A percentile compares a stretch with the other conserved stretches of the same genome.
Conservation (phyloP, 257 asterid species). For the Fraxinus anomala region DNA sequence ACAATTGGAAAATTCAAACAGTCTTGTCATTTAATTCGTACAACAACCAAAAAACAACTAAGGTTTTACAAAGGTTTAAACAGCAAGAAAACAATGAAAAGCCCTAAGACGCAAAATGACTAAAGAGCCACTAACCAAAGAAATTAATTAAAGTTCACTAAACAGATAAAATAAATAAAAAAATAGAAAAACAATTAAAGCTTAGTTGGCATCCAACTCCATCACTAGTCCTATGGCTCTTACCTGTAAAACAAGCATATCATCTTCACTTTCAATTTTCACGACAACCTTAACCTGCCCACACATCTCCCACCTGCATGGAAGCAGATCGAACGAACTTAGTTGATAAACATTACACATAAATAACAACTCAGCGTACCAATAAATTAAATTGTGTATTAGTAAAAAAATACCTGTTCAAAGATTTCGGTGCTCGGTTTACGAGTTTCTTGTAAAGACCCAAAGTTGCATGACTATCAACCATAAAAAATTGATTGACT, state of each 20-base stretch:
- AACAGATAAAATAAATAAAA: no score
- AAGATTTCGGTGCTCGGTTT: slow-evolving; percentile 81
- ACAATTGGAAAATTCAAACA: no score
- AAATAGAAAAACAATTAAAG: no score
- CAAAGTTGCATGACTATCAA: slow-evolving; percentile 82
- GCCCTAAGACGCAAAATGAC: no score
- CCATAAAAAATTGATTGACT: slow-evolving; percentile 27
- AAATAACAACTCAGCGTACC: not conserved
- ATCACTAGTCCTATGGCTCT: slow-evolving; percentile 1
- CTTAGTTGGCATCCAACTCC: no score
- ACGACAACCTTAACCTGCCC: slow-evolving; percentile 99
- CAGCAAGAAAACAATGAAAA: no score
- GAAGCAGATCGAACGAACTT: slow-evolving; percentile 8
- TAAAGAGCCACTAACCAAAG: no score
- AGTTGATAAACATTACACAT: not conserved
- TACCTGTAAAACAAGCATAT: slow-evolving; percentile 84
- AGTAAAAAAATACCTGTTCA: slow-evolving; percentile 60
- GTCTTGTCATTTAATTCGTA: no score
- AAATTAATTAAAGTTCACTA: no score
- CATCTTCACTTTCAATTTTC: slow-evolving; percentile 87
- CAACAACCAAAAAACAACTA: no score
- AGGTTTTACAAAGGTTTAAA: no score
- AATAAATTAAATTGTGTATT: not conserved
- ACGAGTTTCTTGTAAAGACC: slow-evolving; percentile 86
- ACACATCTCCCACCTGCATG: slow-evolving; percentile 97